phyloP scores from a whole-genome alignment of 2,329 filamentous ascomycete species.

The Stagonosporopsis tanaceti region DNA sequence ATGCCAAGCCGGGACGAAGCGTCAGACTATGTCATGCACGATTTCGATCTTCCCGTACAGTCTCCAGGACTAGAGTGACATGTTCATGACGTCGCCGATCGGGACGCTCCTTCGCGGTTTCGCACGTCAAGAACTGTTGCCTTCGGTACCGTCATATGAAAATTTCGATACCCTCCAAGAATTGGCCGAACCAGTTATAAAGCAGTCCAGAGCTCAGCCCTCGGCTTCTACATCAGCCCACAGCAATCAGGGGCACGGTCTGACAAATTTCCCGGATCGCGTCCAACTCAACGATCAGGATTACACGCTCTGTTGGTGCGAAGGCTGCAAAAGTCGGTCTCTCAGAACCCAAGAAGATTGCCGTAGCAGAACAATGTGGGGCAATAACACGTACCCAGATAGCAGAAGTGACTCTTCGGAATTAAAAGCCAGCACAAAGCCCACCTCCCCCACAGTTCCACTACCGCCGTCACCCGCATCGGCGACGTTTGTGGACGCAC shows the following conservation, averaged over 20 bases:
- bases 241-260: neutral
- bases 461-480: neutral
- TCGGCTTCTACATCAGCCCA: neutral
- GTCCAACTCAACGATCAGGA: neutral
- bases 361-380: too few species aligned
- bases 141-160: too few species aligned
- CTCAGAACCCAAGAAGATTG: too few species aligned
- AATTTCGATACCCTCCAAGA: too few species aligned
- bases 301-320: neutral
- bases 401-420: neutral
- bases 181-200: neutral
- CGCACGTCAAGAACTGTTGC: too few species aligned
- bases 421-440: neutral
- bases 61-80: neutral
- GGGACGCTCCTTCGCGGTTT: too few species aligned
- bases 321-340: too few species aligned
- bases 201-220: neutral
- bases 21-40: neutral
- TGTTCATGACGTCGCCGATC: too few species aligned
- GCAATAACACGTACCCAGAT: neutral
- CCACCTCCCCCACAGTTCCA: neutral
- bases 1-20: neutral
- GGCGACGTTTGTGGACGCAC: neutral
- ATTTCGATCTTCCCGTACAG: neutral
- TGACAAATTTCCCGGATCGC: too few species aligned